Percentiles rank a stretch among this genome's conserved stretches.
phyloP scores from a whole-genome alignment of 106 monocot species.

The Allium fistulosum region DNA sequence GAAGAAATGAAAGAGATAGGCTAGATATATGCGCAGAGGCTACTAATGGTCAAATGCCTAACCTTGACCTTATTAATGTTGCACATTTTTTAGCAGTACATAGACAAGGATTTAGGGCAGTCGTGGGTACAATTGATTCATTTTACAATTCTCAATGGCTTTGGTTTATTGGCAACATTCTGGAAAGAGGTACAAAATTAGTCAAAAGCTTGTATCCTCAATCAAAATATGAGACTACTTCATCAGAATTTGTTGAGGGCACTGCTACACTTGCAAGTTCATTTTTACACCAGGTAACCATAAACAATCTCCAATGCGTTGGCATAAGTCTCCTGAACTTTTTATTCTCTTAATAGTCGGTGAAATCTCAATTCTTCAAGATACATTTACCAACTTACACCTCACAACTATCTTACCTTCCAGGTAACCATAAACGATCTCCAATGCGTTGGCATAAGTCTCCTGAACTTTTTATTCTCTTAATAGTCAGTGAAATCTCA shows the following conservation, averaged over 20 bases:
- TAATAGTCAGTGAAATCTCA: slow-evolving; percentile 15
- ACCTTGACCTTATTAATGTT: slow-evolving; percentile 83
- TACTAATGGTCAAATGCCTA: slow-evolving; percentile 98
- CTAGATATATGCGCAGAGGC: slow-evolving; percentile 81
- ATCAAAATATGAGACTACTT: slow-evolving; percentile 50
- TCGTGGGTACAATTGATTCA: slow-evolving; percentile 38
- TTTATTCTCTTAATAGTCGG: slow-evolving; percentile 45
- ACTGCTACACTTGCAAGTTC: slow-evolving; percentile 74
- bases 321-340: slow-evolving; percentile 43
- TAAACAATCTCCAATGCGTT: neutral
- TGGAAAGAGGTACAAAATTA: slow-evolving; percentile 39
- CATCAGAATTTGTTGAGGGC: slow-evolving; percentile 68
- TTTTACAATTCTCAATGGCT: slow-evolving; percentile 40
- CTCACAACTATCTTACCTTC: too few species aligned
- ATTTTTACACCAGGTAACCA: slow-evolving; percentile 70
- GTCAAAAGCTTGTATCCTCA: slow-evolving; percentile 47
- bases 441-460: neutral
- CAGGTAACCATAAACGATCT: slow-evolving; percentile 26
- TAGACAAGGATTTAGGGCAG: slow-evolving; percentile 71
- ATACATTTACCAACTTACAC: too few species aligned
- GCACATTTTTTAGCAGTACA: slow-evolving; percentile 83
- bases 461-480: slow-evolving; percentile 69
- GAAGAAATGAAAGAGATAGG: slow-evolving; percentile 41
- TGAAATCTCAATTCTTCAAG: too few species aligned
- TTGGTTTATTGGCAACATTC: slow-evolving; percentile 42